A percentile compares a stretch with the other conserved stretches of the same genome.
Evolutionary conservation across 306 rosid genomes (phyloP).

Genomic region (Albizia julibrissin): DNA sequence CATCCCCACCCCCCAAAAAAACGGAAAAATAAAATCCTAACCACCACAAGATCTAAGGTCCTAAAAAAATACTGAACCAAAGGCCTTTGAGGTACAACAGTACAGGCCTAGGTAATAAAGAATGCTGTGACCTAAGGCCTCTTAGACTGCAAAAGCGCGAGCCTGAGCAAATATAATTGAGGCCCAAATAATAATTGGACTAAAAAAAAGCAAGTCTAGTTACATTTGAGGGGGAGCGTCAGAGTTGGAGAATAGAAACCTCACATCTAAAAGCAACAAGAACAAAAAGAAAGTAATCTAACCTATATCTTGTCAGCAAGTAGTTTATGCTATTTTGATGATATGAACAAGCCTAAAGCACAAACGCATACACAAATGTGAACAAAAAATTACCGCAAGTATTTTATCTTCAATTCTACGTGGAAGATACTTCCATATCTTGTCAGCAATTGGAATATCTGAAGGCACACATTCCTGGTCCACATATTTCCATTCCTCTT

Average conservation of each 20-base stretch:
- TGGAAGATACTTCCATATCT: conserved; percentile 73
- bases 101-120: not conserved
- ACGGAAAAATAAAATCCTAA: not conserved
- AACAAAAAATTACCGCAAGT: conserved; percentile 47
- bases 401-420: conserved; percentile 60
- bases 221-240: not conserved
- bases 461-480: conserved; percentile 41
- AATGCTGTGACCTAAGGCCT: not conserved
- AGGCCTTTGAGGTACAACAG: not conserved
- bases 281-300: not conserved
- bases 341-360: not conserved
- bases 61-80: not conserved
- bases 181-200: not conserved
- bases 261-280: not conserved
- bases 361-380: not conserved
- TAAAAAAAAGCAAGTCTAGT: not conserved
- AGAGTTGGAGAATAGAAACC: not conserved
- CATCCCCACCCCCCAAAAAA: not conserved
- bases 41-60: not conserved
- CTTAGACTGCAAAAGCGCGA: not conserved
- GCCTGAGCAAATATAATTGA: not conserved
- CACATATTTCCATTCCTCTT: conserved; percentile 75
- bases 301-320: not conserved
- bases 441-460: conserved; percentile 65
- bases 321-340: not conserved